Evolutionary conservation across 1,139 yeast species (phyloP), one percentile per base, ranked within the genome.

Genomic region (Debaryomyces nepalensis): DNA sequence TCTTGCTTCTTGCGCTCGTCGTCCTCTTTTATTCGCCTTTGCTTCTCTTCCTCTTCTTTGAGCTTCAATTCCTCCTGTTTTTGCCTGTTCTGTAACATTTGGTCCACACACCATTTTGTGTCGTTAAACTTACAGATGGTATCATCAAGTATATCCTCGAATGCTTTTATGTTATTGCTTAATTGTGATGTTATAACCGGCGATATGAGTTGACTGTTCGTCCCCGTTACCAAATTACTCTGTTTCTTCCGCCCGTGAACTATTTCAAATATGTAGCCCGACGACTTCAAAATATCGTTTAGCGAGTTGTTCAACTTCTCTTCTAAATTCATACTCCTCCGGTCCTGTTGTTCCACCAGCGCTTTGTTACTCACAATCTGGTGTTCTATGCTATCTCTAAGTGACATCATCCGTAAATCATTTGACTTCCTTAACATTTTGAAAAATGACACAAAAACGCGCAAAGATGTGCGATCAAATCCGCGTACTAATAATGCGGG

Each of bases 201-300:
- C 3, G 73, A 64, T 27, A 73, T 70, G 29, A 73, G 54, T 49
- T 70, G 76, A 52, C 69, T 73, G 47, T 72, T 73, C 15, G 70
- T 61, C 1, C 78, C 78, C 1, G 76, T 68, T 22, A 73, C 62
- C 27, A 72, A 54, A 48, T 73, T 72, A 47, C 75, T 68, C 49
- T 70, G 77, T 39, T 63, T 62, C 46, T 66, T 69, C 47, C 71
- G 72, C 50, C 68, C 70, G 51, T 67, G 69, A 51, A 73, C 64
- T 45, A 70, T 65, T 51, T 73, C 79, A 48, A 71, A 73, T 26
- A 73, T 65, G 50, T 70, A 73, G 4, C 78, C 79, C 0, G 77
- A 61, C 1, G 75, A 63, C 42, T 70, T 64, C 37, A 73, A 66
- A 5, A 73, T 63, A 37, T 73, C 77, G 49, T 70, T 66, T 33